Base-by-base conservation (phyloP, 768 basidiomycete species). In the Rhodotorula taiwanensis region DNA sequence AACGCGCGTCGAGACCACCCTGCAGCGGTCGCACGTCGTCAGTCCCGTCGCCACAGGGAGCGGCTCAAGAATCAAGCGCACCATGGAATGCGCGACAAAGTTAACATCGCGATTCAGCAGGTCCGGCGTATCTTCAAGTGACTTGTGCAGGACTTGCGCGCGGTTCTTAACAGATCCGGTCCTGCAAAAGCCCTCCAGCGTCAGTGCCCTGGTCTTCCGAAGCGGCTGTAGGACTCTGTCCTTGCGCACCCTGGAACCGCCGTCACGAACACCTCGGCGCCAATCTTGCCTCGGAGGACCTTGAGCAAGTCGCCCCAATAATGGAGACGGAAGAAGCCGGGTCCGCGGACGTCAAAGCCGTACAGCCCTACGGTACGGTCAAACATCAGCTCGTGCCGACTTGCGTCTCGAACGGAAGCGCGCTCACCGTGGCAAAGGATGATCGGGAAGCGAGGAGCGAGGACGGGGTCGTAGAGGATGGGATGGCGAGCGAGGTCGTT, bases 81-180 rank as follows among this genome's bases (percentile, higher is more conserved):
- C 78, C 95, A 99, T 99, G 11, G 90, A 93, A 74, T 99, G 95
- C 0, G 89, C 95, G 49, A 99, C 79, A 67, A 99, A 84, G 75
- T 99, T 99, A 72, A 98, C 77, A 14, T 87, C 89, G 52, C 86
- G 83, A 9, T 89, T 91, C 20, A 64, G 58, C 16, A 71, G 56
- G 4, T 78, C 79, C 6, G 85, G 84, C 51, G 79, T 84, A 18
- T 78, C 73, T 59, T 83, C 79, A 16, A 99, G 80, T 69, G 86
- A 83, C 28, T 79, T 79, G 75, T 98, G 82, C 67, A 99, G 79
- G 49, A 80, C 81, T 56, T 84, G 80, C 0, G 92, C 87, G 25
- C 95, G 84, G 16, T 87, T 85, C 18, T 83, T 77, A 57, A 99
- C 85, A 0, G 89, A 92, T 7, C 92, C 95, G 21, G 93, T 97